Evolutionary conservation across 768 basidiomycete species (phyloP), one percentile per base, ranked within the genome.

Genomic region (Hypholoma sublateritium): DNA sequence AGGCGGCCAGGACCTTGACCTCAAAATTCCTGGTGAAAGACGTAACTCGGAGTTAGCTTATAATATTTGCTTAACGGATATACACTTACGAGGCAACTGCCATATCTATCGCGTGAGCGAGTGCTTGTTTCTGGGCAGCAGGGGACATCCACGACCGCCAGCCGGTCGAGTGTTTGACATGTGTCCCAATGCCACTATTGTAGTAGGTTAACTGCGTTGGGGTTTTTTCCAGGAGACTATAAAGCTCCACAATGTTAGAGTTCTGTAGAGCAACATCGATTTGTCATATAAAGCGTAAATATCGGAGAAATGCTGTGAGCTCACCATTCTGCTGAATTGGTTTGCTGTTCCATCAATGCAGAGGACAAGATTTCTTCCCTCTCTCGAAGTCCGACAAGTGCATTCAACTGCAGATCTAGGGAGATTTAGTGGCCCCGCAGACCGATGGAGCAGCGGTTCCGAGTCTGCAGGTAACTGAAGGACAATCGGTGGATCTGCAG

Each of bases 1-100:
- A 59, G 12, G 53, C 58, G 37, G 42, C 50, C 32, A 55, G 21
- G 32, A 59, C 48, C 1, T 46, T 59, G 4, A 17, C 11, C 28
- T 59, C 21, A 21, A 59, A 52, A 24, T 19, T 42, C 41, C 41
- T 42, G 19, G 14, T n/a, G 16, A 42, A 42, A n/a, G n/a, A 42
- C 19, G 16, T n/a, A 19, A 3, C 8, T 42, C 16, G 14, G 19
- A 19, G 19, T 16, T 16, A 42, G 6, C 41, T 42, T 42, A n/a
- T n/a, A n/a, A n/a, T n/a, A n/a, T 28, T 3, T 28, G 25, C 25
- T 2, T 42, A 42, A 13, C 5, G 4, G 8, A 42, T n/a, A 9
- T 16, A 16, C 6, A 16, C 25, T 9, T 42, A 42, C 41, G 8
- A 42, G 19, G 41, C 41, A 2, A 19, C 14, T 16, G 41, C 41